phyloP scores from a whole-genome alignment of 2,329 filamentous ascomycete genomes.

The Trichoderma hamatum region DNA sequence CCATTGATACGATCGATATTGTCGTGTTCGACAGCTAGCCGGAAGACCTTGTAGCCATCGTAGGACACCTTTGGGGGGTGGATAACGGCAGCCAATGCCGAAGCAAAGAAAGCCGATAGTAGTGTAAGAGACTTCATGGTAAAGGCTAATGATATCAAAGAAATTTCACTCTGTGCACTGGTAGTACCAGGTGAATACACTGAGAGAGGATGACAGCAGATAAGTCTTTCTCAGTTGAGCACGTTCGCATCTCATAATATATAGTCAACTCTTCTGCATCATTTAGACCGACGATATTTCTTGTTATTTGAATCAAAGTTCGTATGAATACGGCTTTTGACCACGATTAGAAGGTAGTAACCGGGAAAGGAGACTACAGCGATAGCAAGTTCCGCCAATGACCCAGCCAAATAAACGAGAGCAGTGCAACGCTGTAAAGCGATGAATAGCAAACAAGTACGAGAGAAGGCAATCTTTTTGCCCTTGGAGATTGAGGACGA shows the following conservation, averaged over 20 bases:
- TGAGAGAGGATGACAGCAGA: neutral
- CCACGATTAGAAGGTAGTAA: constrained; percentile 23
- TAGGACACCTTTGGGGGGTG: constrained; percentile 40
- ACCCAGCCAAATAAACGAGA: neutral
- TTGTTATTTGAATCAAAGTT: neutral
- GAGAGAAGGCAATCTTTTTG: neutral
- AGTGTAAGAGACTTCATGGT: constrained; percentile 31
- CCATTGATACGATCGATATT: constrained; percentile 37
- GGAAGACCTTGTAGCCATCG: constrained; percentile 50
- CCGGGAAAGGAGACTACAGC: neutral
- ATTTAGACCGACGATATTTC: neutral
- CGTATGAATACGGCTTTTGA: neutral
- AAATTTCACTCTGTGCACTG: neutral
- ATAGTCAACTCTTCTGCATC: neutral
- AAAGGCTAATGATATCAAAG: neutral
- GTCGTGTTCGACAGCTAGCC: constrained; percentile 43
- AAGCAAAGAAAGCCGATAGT: constrained; percentile 29
- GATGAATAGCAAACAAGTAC: constrained; percentile 16
- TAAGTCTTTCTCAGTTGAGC: neutral
- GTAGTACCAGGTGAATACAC: neutral
- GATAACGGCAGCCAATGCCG: constrained; percentile 27
- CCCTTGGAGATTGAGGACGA: neutral
- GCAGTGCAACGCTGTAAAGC: constrained; percentile 5
- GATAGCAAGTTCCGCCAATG: constrained; percentile 13
- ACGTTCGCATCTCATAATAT: neutral